Evolutionary conservation across 768 basidiomycete species (phyloP).

Genomic region (Cystobasidiopsis lactophilus): DNA sequence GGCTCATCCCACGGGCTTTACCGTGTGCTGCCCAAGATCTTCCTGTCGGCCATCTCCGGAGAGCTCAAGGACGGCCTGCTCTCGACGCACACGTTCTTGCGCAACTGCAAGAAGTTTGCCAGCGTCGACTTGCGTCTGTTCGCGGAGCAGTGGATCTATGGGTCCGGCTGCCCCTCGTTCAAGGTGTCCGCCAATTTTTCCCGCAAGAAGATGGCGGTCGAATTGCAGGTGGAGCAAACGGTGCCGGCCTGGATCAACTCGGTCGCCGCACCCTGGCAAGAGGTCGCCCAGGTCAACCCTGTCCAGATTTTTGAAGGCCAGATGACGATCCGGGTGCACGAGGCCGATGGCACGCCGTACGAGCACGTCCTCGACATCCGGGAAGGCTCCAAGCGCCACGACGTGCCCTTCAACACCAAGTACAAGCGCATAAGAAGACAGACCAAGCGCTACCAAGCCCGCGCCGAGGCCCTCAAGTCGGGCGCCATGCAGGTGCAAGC

Average conservation of each 20-base stretch:
- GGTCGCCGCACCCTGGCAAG: constrained; percentile 16
- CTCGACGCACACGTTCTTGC: constrained; percentile 70
- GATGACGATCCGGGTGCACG: constrained; percentile 96
- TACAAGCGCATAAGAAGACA: constrained; percentile 90
- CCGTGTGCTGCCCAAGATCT: constrained; percentile 82
- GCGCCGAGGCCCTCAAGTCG: constrained; percentile 77
- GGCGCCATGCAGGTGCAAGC: constrained; percentile 48
- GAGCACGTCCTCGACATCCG: constrained; percentile 91
- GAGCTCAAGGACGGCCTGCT: constrained; percentile 52
- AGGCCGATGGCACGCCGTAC: constrained; percentile 96
- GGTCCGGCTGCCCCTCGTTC: constrained; percentile 84
- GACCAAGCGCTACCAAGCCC: constrained; percentile 82
- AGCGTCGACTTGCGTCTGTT: constrained; percentile 53
- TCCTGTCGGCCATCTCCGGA: constrained; percentile 77
- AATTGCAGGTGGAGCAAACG: constrained; percentile 79
- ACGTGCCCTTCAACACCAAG: constrained; percentile 95
- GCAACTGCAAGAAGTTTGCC: constrained; percentile 79
- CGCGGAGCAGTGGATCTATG: constrained; percentile 98
- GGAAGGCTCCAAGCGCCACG: constrained; percentile 69
- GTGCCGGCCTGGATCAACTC: constrained; percentile 37
- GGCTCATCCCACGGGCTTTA: constrained; percentile 85
- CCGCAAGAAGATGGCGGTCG: constrained; percentile 93
- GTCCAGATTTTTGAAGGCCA: constrained; percentile 85
- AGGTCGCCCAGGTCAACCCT: constrained; percentile 27
- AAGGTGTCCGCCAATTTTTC: constrained; percentile 78